phyloP scores from a whole-genome alignment of 768 basidiomycete genomes.

The Psilocybe cyanescens region DNA sequence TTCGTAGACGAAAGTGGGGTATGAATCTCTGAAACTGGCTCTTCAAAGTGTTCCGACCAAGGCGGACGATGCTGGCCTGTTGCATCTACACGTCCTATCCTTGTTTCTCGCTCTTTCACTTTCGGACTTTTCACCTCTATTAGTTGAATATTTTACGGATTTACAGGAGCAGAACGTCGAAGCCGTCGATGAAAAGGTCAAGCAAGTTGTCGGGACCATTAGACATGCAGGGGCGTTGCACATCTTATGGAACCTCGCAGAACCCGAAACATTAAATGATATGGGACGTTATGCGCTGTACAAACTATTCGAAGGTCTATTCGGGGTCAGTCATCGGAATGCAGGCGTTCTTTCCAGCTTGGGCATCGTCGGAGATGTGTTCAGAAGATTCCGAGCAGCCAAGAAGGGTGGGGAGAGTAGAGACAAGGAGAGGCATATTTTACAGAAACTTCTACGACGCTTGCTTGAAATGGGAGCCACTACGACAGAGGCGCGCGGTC shows the following conservation, averaged over 20 bases:
- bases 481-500: slow-evolving; percentile 60
- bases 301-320: slow-evolving; percentile 67
- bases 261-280: slow-evolving; percentile 8
- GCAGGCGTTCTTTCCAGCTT: slow-evolving; percentile 66
- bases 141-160: slow-evolving; percentile 54
- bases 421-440: slow-evolving; percentile 56
- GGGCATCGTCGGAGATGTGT: slow-evolving; percentile 56
- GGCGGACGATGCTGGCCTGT: slow-evolving; percentile 26
- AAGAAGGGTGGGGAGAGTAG: slow-evolving; percentile 8
- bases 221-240: slow-evolving; percentile 62
- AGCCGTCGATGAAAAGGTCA: slow-evolving; percentile 25
- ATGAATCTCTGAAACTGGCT: slow-evolving; percentile 63
- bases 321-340: slow-evolving; percentile 67
- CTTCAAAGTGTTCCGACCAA: slow-evolving; percentile 53
- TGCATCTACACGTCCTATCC: slow-evolving; percentile 52
- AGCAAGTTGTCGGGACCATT: slow-evolving; percentile 45
- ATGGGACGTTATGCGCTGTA: slow-evolving; percentile 51
- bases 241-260: slow-evolving; percentile 55
- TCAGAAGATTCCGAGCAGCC: slow-evolving; percentile 43
- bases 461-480: slow-evolving; percentile 78
- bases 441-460: slow-evolving; percentile 67
- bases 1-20: slow-evolving; percentile 61
- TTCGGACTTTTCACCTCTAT: slow-evolving; percentile 54
- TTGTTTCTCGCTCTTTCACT: slow-evolving; percentile 71
- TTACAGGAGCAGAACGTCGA: background rate